Evolutionary conservation across 148 eudicot species (phyloP), one percentile per base, ranked within the genome.

Genomic region (Chenopodium formosanum): DNA sequence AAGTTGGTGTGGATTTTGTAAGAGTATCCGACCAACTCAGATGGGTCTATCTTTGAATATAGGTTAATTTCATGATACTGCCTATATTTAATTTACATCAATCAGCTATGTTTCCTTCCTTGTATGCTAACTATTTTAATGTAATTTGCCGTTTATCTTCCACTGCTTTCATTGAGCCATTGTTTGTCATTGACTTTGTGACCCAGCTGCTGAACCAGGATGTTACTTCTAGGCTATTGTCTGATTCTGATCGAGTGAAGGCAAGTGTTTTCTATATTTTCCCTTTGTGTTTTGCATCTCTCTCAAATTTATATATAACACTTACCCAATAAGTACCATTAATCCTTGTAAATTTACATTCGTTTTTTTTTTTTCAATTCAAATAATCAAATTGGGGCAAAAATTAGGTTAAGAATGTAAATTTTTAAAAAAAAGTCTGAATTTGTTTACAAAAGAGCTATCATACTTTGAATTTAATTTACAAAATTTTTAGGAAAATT

Each of bases 1-100:
- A 81, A 87, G 90, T 78, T 94, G 97, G 97, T 89, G 94, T 74
- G 97, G 97, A 16, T 94, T 94, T 84, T 94, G 92, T 83, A 95
- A 94, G 86, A 94, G 95, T 81, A 88, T 94, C 27, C 89, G 95
- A 8, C 97, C 94, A 9, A 94, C 97, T 73, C 97, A 94, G 84
- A 94, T 94, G 97, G 97, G 97, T 69, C 75, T 94, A 70, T 92
- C 97, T 12, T 81, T 94, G 76, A 94, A 94, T 79, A 92, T 94
- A 62, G 97, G 97, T 86, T 81, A 25, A 37, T 76, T 20, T 77
- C 37, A 9, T 60, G 16, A 64, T 75, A 7, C 20, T 62, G 20
- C 48, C 34, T 79, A 40, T 34, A 70, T 78, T 19, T 48, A 34
- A 34, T 34, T 34, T 9, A 48, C 10, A 48, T 48, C 12, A 48